These are phyloP conservation scores for Patellifolia procumbens DNA, from an alignment of 179 eudicot genomes.

Conservation along the genomic window DNA sequence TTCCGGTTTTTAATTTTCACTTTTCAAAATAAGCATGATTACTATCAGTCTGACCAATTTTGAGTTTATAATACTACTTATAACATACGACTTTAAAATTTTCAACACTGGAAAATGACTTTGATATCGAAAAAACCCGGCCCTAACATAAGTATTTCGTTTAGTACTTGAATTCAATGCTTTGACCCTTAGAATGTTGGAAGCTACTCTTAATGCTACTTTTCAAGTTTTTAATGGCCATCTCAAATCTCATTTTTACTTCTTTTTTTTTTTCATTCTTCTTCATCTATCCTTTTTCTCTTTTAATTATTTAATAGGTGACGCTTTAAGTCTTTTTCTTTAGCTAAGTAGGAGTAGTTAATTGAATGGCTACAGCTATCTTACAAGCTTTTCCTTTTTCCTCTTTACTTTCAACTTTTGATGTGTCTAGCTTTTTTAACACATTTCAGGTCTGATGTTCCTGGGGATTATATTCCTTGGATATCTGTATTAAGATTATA, in stretches of 20 bases:
- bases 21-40: too few relatives aligned
- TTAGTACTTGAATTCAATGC: not conserved
- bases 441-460: conserved; percentile 18
- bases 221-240: conserved; percentile 16
- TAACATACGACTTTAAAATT: too few relatives aligned
- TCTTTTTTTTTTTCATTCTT: not conserved
- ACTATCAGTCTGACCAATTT: not conserved
- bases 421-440: conserved; percentile 24
- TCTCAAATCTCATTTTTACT: not conserved
- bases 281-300: not conserved
- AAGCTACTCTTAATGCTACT: conserved; percentile 4
- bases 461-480: conserved; percentile 20
- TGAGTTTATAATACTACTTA: too few relatives aligned
- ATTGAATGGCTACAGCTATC: conserved; percentile 24
- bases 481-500: not conserved
- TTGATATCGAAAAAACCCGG: too few relatives aligned
- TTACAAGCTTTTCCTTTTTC: conserved; percentile 38
- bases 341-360: not conserved
- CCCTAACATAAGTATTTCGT: not conserved
- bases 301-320: not conserved
- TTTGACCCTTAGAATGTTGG: not conserved
- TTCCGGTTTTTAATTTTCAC: not conserved
- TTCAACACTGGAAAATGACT: too few relatives aligned
- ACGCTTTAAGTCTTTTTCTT: not conserved
- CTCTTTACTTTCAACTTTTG: conserved; percentile 11